Conservation (phyloP, 768 basidiomycete genomes). For the Hericium alpestre region DNA sequence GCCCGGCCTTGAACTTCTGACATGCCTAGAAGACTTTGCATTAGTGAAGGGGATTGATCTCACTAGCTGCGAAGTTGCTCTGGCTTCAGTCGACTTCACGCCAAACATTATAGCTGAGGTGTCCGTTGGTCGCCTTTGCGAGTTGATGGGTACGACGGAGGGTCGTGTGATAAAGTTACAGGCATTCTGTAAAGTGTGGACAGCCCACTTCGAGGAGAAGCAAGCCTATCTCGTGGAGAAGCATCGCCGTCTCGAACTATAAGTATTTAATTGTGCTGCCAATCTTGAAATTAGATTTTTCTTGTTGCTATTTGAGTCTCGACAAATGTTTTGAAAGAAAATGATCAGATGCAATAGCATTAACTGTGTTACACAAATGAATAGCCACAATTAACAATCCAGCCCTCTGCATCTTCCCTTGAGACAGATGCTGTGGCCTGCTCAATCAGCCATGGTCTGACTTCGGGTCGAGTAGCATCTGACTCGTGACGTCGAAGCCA, state of each 20-base stretch:
- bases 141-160: conserved; percentile 11
- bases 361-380: not conserved
- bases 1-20: not conserved
- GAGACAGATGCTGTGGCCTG: conserved; percentile 1
- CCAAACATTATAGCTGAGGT: conserved; percentile 14
- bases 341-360: too few relatives aligned
- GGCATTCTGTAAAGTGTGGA: conserved; percentile 10
- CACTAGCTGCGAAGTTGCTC: not conserved
- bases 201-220: conserved; percentile 8
- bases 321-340: not conserved
- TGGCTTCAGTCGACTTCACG: conserved; percentile 1
- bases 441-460: conserved; percentile 9
- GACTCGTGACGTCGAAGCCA: conserved; percentile 19
- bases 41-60: not conserved
- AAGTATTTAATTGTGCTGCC: too few relatives aligned
- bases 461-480: not conserved
- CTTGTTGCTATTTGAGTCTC: not conserved
- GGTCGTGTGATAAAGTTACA: conserved; percentile 11
- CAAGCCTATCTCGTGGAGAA: not conserved
- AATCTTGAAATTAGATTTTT: not conserved
- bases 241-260: not conserved
- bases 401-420: not conserved
- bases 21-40: not conserved
- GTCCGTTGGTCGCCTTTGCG: conserved; percentile 8
- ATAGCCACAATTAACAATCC: not conserved